A percentile compares a stretch with the other conserved stretches of the same genome.
phyloP scores from a whole-genome alignment of 2,329 filamentous ascomycete species.

The Claviceps capensis region DNA sequence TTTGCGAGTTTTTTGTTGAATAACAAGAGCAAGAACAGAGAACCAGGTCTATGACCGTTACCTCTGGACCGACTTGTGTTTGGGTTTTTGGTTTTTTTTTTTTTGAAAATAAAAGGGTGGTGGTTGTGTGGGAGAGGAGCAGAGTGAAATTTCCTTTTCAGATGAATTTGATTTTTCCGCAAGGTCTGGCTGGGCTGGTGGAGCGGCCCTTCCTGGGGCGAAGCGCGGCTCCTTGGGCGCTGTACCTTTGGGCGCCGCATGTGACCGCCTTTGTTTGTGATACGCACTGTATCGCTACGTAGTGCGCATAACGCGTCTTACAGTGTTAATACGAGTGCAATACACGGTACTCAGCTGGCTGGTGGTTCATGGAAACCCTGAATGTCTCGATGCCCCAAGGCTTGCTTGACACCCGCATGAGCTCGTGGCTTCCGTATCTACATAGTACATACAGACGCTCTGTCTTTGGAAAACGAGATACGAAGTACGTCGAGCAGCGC shows the following conservation, averaged over 20 bases:
- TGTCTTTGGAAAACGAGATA: too few relatives aligned
- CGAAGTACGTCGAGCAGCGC: not conserved
- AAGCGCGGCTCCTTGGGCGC: not conserved
- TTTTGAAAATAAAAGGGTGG: conserved; percentile 31
- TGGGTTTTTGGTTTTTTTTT: conserved; percentile 26
- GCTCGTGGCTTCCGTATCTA: too few relatives aligned
- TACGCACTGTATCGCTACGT: not conserved
- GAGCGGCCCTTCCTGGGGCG: conserved; percentile 9
- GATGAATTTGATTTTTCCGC: conserved; percentile 20
- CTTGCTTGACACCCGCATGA: too few relatives aligned
- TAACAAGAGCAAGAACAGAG: conserved; percentile 46
- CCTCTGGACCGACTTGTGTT: conserved; percentile 38
- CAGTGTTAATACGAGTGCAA: not conserved
- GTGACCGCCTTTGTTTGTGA: not conserved
- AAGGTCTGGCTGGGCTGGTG: conserved; percentile 10
- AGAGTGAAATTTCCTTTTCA: conserved; percentile 23
- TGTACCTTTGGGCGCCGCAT: too few relatives aligned
- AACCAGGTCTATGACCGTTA: conserved; percentile 43
- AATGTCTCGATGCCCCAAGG: not conserved
- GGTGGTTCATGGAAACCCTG: not conserved
- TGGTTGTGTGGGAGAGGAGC: conserved; percentile 29
- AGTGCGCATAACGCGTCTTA: not conserved
- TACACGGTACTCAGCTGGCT: not conserved
- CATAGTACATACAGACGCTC: too few relatives aligned
- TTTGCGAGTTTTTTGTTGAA: conserved; percentile 38